Conservation (phyloP, 176 grass and related monocot genomes). For the Eragrostis nindensis region DNA sequence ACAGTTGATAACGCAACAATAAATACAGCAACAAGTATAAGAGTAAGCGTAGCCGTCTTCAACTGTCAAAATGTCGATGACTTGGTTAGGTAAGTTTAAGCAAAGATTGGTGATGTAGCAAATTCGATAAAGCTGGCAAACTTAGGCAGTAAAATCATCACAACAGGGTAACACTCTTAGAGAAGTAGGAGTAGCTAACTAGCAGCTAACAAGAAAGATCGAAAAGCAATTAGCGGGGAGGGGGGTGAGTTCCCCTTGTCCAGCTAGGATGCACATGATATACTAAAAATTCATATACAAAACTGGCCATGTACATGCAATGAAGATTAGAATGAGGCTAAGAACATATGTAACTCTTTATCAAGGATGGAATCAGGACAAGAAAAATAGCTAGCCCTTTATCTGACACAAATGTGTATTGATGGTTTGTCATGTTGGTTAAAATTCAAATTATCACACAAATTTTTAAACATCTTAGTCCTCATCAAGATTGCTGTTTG, state of each 20-base stretch:
- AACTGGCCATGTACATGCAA: background rate
- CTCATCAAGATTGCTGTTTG: background rate
- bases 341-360: too few relatives aligned
- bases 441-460: background rate
- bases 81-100: constrained; percentile 18
- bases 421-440: background rate
- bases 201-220: constrained; percentile 11
- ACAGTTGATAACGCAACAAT: constrained; percentile 84
- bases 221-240: background rate
- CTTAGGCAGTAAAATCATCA: constrained; percentile 14
- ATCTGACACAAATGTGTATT: background rate
- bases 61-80: constrained; percentile 53
- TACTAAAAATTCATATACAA: constrained; percentile 13
- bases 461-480: background rate
- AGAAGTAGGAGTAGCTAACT: too few relatives aligned
- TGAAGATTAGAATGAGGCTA: background rate
- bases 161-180: background rate
- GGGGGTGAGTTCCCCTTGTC: too few relatives aligned
- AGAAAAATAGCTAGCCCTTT: too few relatives aligned
- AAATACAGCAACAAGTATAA: constrained; percentile 74
- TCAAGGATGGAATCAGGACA: too few relatives aligned
- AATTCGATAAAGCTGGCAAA: background rate
- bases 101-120: background rate
- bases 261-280: constrained; percentile 4
- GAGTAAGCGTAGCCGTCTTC: constrained; percentile 75